Conservation (phyloP, 1,139 yeast species). For the Kazachstania sp. region DNA sequence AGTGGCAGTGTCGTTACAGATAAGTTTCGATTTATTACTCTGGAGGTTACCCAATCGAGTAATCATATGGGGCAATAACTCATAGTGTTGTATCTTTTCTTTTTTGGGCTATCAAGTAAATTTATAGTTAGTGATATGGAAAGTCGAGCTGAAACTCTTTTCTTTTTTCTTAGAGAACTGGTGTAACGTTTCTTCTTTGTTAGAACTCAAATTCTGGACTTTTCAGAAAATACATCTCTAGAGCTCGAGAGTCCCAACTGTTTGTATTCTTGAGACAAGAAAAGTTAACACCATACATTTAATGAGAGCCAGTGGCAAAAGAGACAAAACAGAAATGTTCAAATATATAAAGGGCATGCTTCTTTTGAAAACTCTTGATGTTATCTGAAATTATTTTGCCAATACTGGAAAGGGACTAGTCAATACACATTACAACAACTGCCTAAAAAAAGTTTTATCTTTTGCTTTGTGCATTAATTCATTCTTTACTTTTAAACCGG, state of each 20-base stretch:
- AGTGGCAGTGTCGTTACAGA: not conserved
- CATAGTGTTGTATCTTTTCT: too few species aligned
- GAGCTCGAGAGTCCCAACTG: too few species aligned
- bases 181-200: too few species aligned
- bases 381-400: not conserved
- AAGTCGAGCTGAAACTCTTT: too few species aligned
- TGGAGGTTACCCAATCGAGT: not conserved
- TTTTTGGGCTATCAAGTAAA: too few species aligned
- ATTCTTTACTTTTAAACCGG: not conserved
- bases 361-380: not conserved
- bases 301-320: not conserved
- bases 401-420: not conserved
- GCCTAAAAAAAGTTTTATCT: not conserved
- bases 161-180: too few species aligned
- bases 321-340: too few species aligned
- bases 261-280: not conserved
- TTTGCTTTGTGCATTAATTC: conserved; percentile 1
- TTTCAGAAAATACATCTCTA: too few species aligned
- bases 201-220: too few species aligned
- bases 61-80: not conserved
- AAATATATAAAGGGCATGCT: too few species aligned
- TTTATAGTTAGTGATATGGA: too few species aligned
- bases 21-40: not conserved
- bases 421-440: not conserved
- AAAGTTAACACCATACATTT: not conserved